Percentiles rank a stretch among this genome's conserved stretches.
phyloP scores from a whole-genome alignment of 2,329 filamentous ascomycete species.

The Microdochium trichocladiopsis region DNA sequence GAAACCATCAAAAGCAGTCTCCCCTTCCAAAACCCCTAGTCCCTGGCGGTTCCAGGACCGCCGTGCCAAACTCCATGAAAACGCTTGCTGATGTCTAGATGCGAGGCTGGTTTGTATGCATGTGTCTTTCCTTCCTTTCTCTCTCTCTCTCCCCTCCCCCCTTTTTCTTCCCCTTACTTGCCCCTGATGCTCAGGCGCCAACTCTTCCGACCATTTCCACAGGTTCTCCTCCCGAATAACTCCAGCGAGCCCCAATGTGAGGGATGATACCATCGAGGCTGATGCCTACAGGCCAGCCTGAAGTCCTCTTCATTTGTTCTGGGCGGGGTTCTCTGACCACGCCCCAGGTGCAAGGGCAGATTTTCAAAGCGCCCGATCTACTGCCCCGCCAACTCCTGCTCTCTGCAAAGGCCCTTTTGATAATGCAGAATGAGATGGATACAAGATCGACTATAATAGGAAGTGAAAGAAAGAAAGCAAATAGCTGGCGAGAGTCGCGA shows the following conservation, averaged over 20 bases:
- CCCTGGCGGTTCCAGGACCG: neutral
- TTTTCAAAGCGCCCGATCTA: neutral
- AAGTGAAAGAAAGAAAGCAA: neutral
- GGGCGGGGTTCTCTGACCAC: too few species aligned
- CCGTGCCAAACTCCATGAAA: neutral
- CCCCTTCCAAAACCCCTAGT: too few species aligned
- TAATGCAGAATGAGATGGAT: neutral
- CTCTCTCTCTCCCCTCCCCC: neutral
- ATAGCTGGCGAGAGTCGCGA: neutral
- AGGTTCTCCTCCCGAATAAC: too few species aligned
- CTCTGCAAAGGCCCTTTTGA: neutral
- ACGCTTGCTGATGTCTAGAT: neutral
- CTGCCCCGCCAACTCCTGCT: neutral
- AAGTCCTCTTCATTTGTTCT: neutral
- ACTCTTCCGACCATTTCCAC: neutral
- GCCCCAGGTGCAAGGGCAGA: neutral
- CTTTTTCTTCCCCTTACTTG: too few species aligned
- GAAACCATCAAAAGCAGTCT: too few species aligned
- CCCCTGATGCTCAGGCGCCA: too few species aligned
- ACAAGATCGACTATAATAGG: neutral
- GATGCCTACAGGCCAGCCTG: neutral
- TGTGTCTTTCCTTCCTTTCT: neutral
- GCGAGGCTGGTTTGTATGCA: neutral
- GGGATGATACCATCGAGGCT: neutral
- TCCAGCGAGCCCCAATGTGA: too few species aligned